Conservation (phyloP, 2,329 filamentous ascomycete species). For the Alternaria tenuissima region DNA sequence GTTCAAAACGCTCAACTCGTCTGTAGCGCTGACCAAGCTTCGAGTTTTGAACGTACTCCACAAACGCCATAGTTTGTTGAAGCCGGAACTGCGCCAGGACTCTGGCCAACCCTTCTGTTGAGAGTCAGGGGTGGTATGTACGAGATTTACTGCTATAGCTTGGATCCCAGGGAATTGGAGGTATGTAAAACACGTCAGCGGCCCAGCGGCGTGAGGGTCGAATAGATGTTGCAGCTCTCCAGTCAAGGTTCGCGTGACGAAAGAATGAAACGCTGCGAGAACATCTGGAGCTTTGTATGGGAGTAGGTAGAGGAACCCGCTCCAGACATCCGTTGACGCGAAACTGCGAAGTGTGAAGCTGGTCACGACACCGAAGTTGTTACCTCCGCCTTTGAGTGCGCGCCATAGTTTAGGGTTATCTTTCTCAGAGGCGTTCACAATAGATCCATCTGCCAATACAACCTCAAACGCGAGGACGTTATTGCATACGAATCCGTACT, state of each 20-base stretch:
- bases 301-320: slow-evolving; percentile 38
- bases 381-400: slow-evolving; percentile 48
- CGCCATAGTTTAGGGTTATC: slow-evolving; percentile 40
- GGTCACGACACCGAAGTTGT: slow-evolving; percentile 52
- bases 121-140: slow-evolving; percentile 51
- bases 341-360: slow-evolving; percentile 32
- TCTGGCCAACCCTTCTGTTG: slow-evolving; percentile 38
- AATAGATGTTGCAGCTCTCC: slow-evolving; percentile 20
- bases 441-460: slow-evolving; percentile 47
- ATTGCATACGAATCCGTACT: slow-evolving; percentile 43
- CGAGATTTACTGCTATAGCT: slow-evolving; percentile 53
- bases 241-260: slow-evolving; percentile 12
- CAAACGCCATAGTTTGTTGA: slow-evolving; percentile 42
- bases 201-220: slow-evolving; percentile 55
- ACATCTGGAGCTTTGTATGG: slow-evolving; percentile 20
- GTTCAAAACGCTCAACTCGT: slow-evolving; percentile 41
- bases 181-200: slow-evolving; percentile 65
- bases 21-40: slow-evolving; percentile 43
- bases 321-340: slow-evolving; percentile 40
- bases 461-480: slow-evolving; percentile 47
- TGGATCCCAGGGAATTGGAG: slow-evolving; percentile 65
- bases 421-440: slow-evolving; percentile 39
- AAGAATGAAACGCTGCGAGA: slow-evolving; percentile 17
- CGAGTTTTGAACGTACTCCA: slow-evolving; percentile 48
- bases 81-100: slow-evolving; percentile 44